Evolutionary conservation across 106 monocot species (phyloP), one percentile per base, ranked within the genome.

Genomic region (Alisma plantagoaquatica): DNA sequence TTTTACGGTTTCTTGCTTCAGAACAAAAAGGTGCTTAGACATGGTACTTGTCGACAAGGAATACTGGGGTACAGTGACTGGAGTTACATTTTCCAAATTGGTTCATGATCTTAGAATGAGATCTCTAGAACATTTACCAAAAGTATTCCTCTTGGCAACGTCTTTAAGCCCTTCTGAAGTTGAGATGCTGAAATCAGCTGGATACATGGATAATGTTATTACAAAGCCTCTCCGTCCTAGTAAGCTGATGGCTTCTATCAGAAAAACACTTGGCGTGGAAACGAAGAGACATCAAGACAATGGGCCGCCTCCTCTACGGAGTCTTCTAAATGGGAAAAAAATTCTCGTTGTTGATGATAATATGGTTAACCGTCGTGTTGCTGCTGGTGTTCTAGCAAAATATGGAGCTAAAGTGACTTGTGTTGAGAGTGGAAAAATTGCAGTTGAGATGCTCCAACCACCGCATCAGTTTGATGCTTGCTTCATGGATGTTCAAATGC

Each of bases 401-500:
- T 85, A 75, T 50, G 81, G 91, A 51, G 84, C 81, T 52, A 25
- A 70, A 29, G 84, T 91, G 32, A 85, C 74, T 17, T 85, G 91
- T 61, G 81, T 66, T 19, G 80, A 81, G 8, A 78, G 84, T 50
- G 91, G 91, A 2, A 91, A 84, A 54, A 72, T 59, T 47, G 91
- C 84, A 27, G 63, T 85, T 46, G 46, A 43, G 45, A 63, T 73
- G 45, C 84, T 91, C 46, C 47, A 57, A 21, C 84, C 75, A 20
- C 84, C 84, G 12, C 91, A 91, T 58, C 64, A 69, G 18, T 81
- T 78, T 46, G 70, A 85, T 54, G 84, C 91, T 64, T 91, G 91
- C 69, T 91, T 91, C 60, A 91, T 91, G 91, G 91, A 91, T 73
- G 81, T 85, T 54, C 91, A 91, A 43, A 91, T 91, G 91, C 91